Base-by-base conservation (phyloP, 2,329 filamentous ascomycete genomes). In the Botrytis medusae region DNA sequence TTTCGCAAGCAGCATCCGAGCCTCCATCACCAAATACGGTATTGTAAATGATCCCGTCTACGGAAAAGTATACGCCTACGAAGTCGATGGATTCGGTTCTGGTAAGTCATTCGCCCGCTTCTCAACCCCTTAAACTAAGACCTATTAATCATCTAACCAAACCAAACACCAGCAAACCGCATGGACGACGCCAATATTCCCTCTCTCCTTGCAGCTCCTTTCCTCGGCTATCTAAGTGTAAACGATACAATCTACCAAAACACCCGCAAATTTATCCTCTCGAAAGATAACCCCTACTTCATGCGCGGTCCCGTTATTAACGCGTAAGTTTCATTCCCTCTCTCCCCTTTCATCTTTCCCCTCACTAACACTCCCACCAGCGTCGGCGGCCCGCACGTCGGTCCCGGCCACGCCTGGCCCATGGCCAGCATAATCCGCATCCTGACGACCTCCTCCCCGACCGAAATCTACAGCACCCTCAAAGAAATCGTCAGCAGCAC, bases 221-320 rank as follows among this genome's bases (percentile, higher is more conserved):
- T 92, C 78, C 83, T 91, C 70, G 88, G 89, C 14, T 92, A 90
- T 76, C 80, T 89, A 0, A 83, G 86, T 18, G 82, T 84, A 37
- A 84, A 88, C 42, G 88, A 95, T 77, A 77, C 86, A 8, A 85
- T 92, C 2, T 97, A 97, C 81, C 88, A 91, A 79, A 94, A 93
- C 80, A 97, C 94, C 0, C 88, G 94, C 72, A 87, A 87, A 72
- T 95, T 95, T 87, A 89, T 96, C 74, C 87, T 97, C 34, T 88
- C 89, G 73, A 88, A 88, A 72, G 88, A 89, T 0, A 97, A 97
- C 79, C 93, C 94, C 0, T 97, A 96, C 82, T 97, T 88, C 77
- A 85, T 87, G 83, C 83, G 83, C 32, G 80, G 80, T 1, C 79
- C 79, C 3, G 77, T 80, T 0, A 92, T 96, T 79, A 89, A 87